Conservation (phyloP, 495 filamentous ascomycete genomes). For the Aspergillus baeticus region DNA sequence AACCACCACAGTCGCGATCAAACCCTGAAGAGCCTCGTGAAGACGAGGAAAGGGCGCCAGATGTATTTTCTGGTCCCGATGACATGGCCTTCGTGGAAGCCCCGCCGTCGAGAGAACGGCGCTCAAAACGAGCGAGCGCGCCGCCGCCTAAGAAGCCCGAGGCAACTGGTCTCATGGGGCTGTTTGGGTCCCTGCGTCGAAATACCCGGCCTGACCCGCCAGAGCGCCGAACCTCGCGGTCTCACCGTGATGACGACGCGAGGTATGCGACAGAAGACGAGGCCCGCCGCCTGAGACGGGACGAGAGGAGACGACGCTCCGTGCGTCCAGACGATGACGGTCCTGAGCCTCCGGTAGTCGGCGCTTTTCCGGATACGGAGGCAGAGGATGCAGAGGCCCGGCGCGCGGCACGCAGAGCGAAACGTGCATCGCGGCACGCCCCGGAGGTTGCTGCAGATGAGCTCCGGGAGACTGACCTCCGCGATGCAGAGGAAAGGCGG, state of each 20-base stretch:
- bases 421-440: constrained; percentile 36
- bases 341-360: constrained; percentile 37
- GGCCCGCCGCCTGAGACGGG: constrained; percentile 37
- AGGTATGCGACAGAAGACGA: constrained; percentile 42
- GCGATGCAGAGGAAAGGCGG: constrained; percentile 47
- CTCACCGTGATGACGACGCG: constrained; percentile 37
- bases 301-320: constrained; percentile 41
- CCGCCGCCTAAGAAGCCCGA: constrained; percentile 45
- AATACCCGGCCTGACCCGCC: constrained; percentile 35
- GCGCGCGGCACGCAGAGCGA: constrained; percentile 48
- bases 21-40: constrained; percentile 35
- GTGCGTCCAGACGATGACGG: constrained; percentile 42
- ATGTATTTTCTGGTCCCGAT: constrained; percentile 51
- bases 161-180: constrained; percentile 45
- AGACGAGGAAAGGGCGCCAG: constrained; percentile 34
- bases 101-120: constrained; percentile 54
- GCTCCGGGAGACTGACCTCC: constrained; percentile 34
- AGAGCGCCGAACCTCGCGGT: constrained; percentile 41
- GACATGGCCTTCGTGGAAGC: constrained; percentile 74
- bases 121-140: constrained; percentile 44
- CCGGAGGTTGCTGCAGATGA: constrained; percentile 24
- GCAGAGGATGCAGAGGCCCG: constrained; percentile 50
- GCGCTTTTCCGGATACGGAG: constrained; percentile 42
- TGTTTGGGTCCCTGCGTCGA: constrained; percentile 46
- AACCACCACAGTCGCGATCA: constrained; percentile 27